These are phyloP conservation scores for Leucosporidium yakuticum DNA, from an alignment of 768 basidiomycete species.

Conservation along the genomic window DNA sequence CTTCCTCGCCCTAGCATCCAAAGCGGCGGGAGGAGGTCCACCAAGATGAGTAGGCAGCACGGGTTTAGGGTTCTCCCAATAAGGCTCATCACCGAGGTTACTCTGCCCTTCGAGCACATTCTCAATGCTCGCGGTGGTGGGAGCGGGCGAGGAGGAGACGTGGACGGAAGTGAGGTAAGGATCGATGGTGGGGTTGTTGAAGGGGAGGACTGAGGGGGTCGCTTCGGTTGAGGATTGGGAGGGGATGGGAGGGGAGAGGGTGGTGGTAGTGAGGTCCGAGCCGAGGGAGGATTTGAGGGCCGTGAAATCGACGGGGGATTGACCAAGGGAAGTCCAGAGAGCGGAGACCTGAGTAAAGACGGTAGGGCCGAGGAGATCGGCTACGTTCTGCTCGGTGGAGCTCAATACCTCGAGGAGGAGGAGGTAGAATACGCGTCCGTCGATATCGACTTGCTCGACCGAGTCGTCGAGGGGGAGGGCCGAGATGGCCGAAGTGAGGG, in stretches of 20 bases:
- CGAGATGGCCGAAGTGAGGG: conserved; percentile 49
- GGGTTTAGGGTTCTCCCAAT: conserved; percentile 28
- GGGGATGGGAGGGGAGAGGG: conserved; percentile 30
- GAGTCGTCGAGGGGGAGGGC: conserved; percentile 44
- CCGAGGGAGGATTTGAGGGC: conserved; percentile 32
- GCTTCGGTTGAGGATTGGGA: conserved; percentile 21
- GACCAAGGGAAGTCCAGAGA: conserved; percentile 35
- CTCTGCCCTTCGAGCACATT: conserved; percentile 16
- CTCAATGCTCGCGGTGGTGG: conserved; percentile 24
- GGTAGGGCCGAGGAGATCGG: conserved; percentile 42
- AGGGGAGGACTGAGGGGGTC: conserved; percentile 43
- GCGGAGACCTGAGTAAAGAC: conserved; percentile 27
- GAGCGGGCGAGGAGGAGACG: conserved; percentile 34
- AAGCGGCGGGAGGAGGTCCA: conserved; percentile 45
- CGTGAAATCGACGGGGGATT: conserved; percentile 39
- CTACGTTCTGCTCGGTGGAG: conserved; percentile 23
- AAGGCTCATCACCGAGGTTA: conserved; percentile 21
- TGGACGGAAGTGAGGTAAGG: conserved; percentile 43
- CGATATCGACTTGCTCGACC: conserved; percentile 42
- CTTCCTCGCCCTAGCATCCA: conserved; percentile 45
- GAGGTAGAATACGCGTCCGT: conserved; percentile 53
- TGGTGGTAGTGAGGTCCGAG: too few species aligned
- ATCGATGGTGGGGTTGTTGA: conserved; percentile 42
- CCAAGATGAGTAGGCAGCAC: conserved; percentile 54
- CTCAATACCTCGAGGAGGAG: conserved; percentile 46